Base-by-base conservation (phyloP, 805 yeast genomes). In the Saturnispora sekii region DNA sequence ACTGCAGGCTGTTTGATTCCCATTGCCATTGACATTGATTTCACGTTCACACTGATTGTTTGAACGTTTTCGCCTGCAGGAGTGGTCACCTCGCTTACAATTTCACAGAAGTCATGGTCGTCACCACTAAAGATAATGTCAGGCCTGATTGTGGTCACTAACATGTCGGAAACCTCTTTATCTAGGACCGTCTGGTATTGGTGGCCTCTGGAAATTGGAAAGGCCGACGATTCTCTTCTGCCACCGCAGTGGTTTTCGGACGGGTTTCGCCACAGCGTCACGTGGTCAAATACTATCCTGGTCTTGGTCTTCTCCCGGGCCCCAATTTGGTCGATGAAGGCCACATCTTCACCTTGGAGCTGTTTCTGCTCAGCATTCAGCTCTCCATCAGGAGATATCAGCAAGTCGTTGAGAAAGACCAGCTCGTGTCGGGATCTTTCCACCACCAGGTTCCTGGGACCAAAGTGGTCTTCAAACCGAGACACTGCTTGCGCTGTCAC, bases 91-190 rank as follows among this genome's bases (percentile, higher is more conserved):
- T 53, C 46, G 59, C 90, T 97, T 16, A 65, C 64, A 29, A 82
- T 72, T 51, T 84, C 86, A 62, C 98, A 93, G 53, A 84, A 88
- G 61, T 93, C 98, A 63, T 93, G 98, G 59, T 93, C 97, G 60
- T 93, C 98, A 2, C 97, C 98, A 10, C 93, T 77, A 54, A 89
- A 83, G 3, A 84, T 70, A n/a, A 79, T 61, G 14, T 69, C 70
- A 0, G 98, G 98, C 38, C 71, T 66, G 3, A 89, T 56, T 5
- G 62, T 64, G 1, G 66, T 50, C 41, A 93, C 64, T 10, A 93
- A 70, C 16, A 74, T 70, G 35, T 74, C 69, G 0, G 89, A 66
- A 2, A 80, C 55, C 10, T 72, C 74, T 15, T 73, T 65, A 45
- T 79, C 81, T 10, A 93, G 69, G 4, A 84, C 87, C 0, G 96